These are phyloP conservation scores for Suhomyces faveliae DNA, from an alignment of 805 yeast species.

Conservation along the genomic window DNA sequence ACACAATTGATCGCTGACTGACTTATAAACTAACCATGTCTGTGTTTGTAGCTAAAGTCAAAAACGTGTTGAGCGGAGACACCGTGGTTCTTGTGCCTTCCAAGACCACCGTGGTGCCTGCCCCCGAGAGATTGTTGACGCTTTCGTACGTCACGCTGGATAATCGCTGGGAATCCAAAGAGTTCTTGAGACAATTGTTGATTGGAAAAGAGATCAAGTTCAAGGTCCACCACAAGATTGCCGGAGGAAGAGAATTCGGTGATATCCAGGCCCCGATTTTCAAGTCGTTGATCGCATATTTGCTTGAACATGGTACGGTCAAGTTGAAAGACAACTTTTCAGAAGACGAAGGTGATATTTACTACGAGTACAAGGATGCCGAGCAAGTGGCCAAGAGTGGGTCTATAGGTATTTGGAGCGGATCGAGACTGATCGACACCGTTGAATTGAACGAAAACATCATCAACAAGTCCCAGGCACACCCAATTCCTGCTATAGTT, in stretches of 20 bases:
- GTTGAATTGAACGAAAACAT: slow-evolving; percentile 31
- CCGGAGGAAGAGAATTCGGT: slow-evolving; percentile 64
- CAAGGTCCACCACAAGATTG: slow-evolving; percentile 51
- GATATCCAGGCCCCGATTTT: slow-evolving; percentile 66
- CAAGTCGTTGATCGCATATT: slow-evolving; percentile 54
- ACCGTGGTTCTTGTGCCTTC: slow-evolving; percentile 60
- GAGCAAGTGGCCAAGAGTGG: slow-evolving; percentile 52
- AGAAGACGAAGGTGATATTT: slow-evolving; percentile 42
- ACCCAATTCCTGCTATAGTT: slow-evolving; percentile 58
- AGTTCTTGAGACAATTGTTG: slow-evolving; percentile 56
- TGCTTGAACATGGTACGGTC: slow-evolving; percentile 58
- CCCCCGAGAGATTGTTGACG: slow-evolving; percentile 59
- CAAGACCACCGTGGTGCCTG: slow-evolving; percentile 37
- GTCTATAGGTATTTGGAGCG: slow-evolving; percentile 57
- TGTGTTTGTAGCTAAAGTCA: slow-evolving; percentile 55
- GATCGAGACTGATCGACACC: slow-evolving; percentile 14
- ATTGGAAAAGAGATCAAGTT: slow-evolving; percentile 66
- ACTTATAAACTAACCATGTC: background rate
- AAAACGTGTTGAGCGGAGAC: slow-evolving; percentile 69
- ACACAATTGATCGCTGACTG: background rate
- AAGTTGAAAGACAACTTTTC: slow-evolving; percentile 55
- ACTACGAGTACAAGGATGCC: slow-evolving; percentile 35
- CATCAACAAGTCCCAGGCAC: slow-evolving; percentile 30
- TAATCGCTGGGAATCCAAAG: slow-evolving; percentile 62
- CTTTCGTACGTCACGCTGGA: slow-evolving; percentile 63